Base-by-base conservation (phyloP, 345 rosid genomes). In the Citrus medica region DNA sequence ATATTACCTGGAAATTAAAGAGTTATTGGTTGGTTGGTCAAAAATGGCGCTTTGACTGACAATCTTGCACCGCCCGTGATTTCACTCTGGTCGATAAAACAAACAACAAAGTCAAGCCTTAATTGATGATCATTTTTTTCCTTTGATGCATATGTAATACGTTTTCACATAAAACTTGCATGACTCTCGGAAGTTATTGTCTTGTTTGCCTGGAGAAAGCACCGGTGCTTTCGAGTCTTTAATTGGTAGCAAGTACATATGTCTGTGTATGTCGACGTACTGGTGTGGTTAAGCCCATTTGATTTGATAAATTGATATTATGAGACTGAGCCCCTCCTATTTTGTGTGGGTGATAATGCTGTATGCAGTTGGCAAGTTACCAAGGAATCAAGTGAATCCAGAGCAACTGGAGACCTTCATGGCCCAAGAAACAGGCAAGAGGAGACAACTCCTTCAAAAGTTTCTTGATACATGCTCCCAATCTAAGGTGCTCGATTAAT, bases 401-500 rank as follows among this genome's bases (percentile, higher is more conserved):
- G 83, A 83, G 73, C 97, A 89, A 78, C 87, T 89, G 67, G 90
- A 88, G 82, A 85, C 14, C 24, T 84, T 80, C 85, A 87, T 85
- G 91, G 83, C 88, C 46, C 91, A 90, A 74, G 91, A 87, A 85
- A 84, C 90, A 69, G 89, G 79, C 65, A 93, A 90, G 79, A 88
- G 93, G 79, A 84, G 89, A 81, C 64, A 84, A 69, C 82, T 86
- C 59, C 93, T 92, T 24, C 84, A 81, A 22, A 92, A 88, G 79
- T 90, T 81, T 66, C 73, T 92, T 64, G 73, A 85, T 51, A 67
- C 77, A 69, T 93, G 98, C 69, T 78, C 86, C 60, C 77, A 88
- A 38, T 88, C 86, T 40, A 84, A 90, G 91, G 94, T 92, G 89
- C 64, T 61, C 51, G 0, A 46, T 13, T 46, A 3, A 46, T 13